A percentile compares a stretch with the other conserved stretches of the same genome.
phyloP scores from a whole-genome alignment of 2,329 filamentous ascomycete genomes.

The Dichotomopilus funicola region DNA sequence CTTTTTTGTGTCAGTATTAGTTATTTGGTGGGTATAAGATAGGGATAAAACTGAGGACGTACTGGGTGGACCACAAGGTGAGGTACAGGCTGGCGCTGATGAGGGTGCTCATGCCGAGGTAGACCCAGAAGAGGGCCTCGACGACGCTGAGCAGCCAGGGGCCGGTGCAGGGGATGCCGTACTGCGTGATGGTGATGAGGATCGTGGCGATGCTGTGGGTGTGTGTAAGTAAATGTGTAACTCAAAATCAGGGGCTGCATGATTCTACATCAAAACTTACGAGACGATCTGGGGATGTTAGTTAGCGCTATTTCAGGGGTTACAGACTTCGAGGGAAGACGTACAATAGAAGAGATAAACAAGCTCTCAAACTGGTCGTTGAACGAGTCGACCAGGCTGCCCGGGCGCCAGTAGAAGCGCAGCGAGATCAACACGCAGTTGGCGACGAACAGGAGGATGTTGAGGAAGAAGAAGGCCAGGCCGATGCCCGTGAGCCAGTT shows the following conservation, averaged over 20 bases:
- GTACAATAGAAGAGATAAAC: slow-evolving; percentile 64
- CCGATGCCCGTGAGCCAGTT: slow-evolving; percentile 54
- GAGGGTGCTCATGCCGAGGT: slow-evolving; percentile 59
- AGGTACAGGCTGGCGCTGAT: slow-evolving; percentile 68
- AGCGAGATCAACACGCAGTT: slow-evolving; percentile 59
- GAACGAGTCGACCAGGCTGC: slow-evolving; percentile 65
- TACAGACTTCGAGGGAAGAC: slow-evolving; percentile 19
- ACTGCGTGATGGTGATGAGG: slow-evolving; percentile 71
- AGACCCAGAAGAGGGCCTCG: slow-evolving; percentile 67
- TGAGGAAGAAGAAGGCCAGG: slow-evolving; percentile 55
- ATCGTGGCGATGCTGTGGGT: slow-evolving; percentile 55
- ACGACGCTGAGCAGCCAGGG: slow-evolving; percentile 56
- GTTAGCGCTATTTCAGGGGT: slow-evolving; percentile 4
- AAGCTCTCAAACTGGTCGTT: slow-evolving; percentile 71
- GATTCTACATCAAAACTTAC: slow-evolving; percentile 21
- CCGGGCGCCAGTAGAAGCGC: slow-evolving; percentile 63
- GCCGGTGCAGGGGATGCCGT: slow-evolving; percentile 57
- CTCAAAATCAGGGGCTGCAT: accelerated
- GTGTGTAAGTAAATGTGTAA: not conserved
- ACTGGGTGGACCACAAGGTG: slow-evolving; percentile 60
- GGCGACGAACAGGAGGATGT: slow-evolving; percentile 54
- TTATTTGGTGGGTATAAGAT: not conserved
- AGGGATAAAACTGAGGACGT: too few relatives aligned
- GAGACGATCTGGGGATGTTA: slow-evolving; percentile 35
- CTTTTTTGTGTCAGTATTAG: slow-evolving; percentile 24